A percentile compares a stretch with the other conserved stretches of the same genome.
Conservation (phyloP, 2,329 filamentous ascomycete genomes). For the Sclerotinia subarctica region DNA sequence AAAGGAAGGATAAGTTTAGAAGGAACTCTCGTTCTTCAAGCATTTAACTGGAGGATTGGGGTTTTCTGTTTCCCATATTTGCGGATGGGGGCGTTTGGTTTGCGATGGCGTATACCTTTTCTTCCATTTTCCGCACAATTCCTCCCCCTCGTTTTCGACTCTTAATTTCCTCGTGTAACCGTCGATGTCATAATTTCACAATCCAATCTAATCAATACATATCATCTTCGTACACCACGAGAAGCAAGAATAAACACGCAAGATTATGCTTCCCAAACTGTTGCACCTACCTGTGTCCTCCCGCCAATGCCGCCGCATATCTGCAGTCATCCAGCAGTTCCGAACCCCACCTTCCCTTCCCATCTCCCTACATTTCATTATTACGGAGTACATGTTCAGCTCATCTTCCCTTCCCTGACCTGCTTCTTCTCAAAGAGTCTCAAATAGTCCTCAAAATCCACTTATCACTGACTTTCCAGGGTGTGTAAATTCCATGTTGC, state of each 20-base stretch:
- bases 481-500: slow-evolving; percentile 12
- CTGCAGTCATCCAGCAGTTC: neutral
- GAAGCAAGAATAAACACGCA: neutral
- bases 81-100: neutral
- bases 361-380: neutral
- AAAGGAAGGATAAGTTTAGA: slow-evolving; percentile 40
- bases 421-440: neutral
- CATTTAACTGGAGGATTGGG: neutral
- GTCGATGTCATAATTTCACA: neutral
- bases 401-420: neutral
- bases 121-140: neutral
- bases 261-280: slow-evolving; percentile 2
- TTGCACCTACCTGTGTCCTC: neutral
- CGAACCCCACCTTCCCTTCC: neutral
- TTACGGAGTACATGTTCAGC: neutral
- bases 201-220: neutral
- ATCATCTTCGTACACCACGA: neutral
- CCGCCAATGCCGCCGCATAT: neutral
- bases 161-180: neutral
- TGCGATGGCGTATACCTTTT: slow-evolving; percentile 13
- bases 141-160: neutral
- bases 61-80: neutral
- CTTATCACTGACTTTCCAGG: slow-evolving; percentile 8
- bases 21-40: neutral
- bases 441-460: neutral